Percentiles rank a stretch among this genome's conserved stretches.
phyloP scores from a whole-genome alignment of 2,329 filamentous ascomycete species.

The Fusarium neocosmosporiellum region DNA sequence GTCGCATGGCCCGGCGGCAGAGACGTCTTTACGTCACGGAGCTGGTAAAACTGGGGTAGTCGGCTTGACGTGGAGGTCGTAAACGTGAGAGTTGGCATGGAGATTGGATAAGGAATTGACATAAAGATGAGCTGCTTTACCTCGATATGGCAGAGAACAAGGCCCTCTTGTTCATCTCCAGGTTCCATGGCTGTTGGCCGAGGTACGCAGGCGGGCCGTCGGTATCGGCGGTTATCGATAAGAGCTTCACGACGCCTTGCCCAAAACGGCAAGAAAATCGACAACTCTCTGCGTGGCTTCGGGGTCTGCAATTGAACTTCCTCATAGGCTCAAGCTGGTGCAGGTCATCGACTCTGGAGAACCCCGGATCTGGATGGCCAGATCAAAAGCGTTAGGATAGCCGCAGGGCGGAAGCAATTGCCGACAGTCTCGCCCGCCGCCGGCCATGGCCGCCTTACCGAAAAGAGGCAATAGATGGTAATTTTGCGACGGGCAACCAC shows the following conservation, averaged over 20 bases:
- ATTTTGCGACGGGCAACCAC: neutral
- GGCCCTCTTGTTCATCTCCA: neutral
- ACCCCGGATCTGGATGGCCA: neutral
- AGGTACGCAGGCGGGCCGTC: neutral
- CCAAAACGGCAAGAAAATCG: constrained; percentile 11
- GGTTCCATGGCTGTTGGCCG: neutral
- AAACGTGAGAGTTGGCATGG: neutral
- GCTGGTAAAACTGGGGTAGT: neutral
- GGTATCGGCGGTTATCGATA: neutral
- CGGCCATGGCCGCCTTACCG: constrained; percentile 17
- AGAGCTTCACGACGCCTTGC: neutral
- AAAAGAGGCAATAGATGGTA: constrained; percentile 31
- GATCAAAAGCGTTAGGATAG: constrained; percentile 1
- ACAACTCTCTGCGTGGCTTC: neutral
- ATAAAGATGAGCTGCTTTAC: neutral
- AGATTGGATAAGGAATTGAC: neutral
- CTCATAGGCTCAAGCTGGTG: neutral
- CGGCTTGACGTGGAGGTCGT: neutral
- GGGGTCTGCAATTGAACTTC: neutral
- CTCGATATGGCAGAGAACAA: neutral
- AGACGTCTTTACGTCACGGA: neutral
- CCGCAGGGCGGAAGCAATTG: neutral
- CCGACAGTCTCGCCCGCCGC: constrained; percentile 7
- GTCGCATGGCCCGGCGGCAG: constrained; percentile 1
- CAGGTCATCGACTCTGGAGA: neutral